Percentiles rank a stretch among this genome's conserved stretches.
Conservation (phyloP, 2,329 filamentous ascomycete genomes). For the Clarireedia monteithiana region DNA sequence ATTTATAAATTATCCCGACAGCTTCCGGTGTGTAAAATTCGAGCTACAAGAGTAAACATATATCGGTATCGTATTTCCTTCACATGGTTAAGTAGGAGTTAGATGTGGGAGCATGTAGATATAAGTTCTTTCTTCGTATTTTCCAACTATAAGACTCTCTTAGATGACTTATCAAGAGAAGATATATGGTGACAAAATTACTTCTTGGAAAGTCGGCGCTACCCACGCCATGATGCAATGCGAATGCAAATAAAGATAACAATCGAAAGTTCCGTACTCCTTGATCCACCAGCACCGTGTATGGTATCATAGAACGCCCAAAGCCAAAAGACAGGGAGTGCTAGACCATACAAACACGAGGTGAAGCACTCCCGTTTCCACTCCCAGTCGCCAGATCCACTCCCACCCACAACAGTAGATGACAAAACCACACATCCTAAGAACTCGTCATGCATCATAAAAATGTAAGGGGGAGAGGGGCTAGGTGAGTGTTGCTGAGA, state of each 20-base stretch:
- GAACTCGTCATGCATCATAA: conserved; percentile 5
- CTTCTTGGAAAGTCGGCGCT: too few relatives aligned
- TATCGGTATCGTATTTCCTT: too few relatives aligned
- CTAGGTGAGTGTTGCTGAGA: not conserved
- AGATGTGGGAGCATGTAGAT: too few relatives aligned
- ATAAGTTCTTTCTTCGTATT: too few relatives aligned
- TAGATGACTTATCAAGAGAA: too few relatives aligned
- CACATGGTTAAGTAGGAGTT: too few relatives aligned
- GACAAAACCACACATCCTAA: not conserved
- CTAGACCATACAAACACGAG: not conserved
- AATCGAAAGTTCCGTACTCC: not conserved
- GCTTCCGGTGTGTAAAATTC: too few relatives aligned
- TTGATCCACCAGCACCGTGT: not conserved
- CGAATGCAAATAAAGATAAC: not conserved
- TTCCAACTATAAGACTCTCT: too few relatives aligned
- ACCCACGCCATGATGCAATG: not conserved
- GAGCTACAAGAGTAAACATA: too few relatives aligned
- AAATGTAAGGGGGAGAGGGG: not conserved
- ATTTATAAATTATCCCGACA: too few relatives aligned
- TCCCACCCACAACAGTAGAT: not conserved
- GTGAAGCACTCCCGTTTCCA: not conserved
- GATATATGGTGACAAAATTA: too few relatives aligned
- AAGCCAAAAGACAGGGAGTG: not conserved
- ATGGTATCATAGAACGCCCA: not conserved
- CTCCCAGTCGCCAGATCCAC: not conserved